A percentile compares a stretch with the other conserved stretches of the same genome.
phyloP scores from a whole-genome alignment of 164 flowering plant species.

The Cinnamomum micranthum region DNA sequence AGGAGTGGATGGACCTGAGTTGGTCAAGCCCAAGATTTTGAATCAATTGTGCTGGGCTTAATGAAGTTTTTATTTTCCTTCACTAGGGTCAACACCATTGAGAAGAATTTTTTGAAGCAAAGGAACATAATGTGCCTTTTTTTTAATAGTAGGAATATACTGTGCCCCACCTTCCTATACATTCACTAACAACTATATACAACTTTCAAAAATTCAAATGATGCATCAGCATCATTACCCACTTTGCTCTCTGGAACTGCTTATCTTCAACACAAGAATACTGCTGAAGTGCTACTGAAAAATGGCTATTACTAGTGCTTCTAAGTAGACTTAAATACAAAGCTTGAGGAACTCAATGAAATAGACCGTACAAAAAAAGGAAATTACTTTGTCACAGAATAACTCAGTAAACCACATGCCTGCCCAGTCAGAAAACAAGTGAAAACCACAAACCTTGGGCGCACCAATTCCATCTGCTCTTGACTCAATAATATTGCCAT shows the following conservation, averaged over 20 bases:
- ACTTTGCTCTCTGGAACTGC: background rate
- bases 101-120: no score
- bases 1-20: background rate
- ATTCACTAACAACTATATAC: background rate
- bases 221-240: background rate
- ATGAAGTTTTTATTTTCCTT: background rate
- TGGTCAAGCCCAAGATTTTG: background rate
- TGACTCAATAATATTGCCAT: slow-evolving; percentile 66
- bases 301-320: background rate
- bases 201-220: background rate
- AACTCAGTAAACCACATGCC: background rate
- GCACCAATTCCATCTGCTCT: slow-evolving; percentile 72
- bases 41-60: background rate
- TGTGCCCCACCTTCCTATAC: background rate
- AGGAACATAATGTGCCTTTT: background rate
- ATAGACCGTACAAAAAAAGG: background rate
- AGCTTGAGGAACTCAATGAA: background rate
- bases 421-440: background rate
- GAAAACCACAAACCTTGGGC: slow-evolving; percentile 55
- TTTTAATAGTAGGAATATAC: no score
- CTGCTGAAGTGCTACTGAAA: background rate
- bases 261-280: background rate
- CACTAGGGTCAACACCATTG: background rate
- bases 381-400: no score
- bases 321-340: background rate